These are phyloP conservation scores for Calonectria crousiana DNA, from an alignment of 2,329 filamentous ascomycete genomes.

Conservation along the genomic window DNA sequence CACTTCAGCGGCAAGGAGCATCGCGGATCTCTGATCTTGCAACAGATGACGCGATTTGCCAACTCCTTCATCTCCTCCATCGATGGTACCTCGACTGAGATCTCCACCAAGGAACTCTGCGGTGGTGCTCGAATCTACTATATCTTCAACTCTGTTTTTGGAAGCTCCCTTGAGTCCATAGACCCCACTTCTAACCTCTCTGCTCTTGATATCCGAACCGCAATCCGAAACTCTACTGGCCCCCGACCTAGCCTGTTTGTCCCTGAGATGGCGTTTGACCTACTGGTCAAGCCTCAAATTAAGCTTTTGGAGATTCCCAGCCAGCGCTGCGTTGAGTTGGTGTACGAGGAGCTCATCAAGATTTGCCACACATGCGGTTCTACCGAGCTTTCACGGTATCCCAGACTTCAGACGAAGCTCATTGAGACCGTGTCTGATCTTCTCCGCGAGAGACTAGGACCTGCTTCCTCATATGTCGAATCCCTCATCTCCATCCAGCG, in stretches of 20 bases:
- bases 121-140: slow-evolving; percentile 97
- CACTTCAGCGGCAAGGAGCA: slow-evolving; percentile 98
- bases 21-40: slow-evolving; percentile 91
- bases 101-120: slow-evolving; percentile 97
- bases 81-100: slow-evolving; percentile 97
- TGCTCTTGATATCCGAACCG: slow-evolving; percentile 93
- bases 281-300: slow-evolving; percentile 98
- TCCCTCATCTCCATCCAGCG: slow-evolving; percentile 97
- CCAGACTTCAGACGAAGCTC: slow-evolving; percentile 92
- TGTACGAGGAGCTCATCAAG: slow-evolving; percentile 99
- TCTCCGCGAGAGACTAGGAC: slow-evolving; percentile 89
- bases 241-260: slow-evolving; percentile 96
- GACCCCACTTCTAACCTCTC: slow-evolving; percentile 97
- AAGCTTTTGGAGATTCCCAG: slow-evolving; percentile 95
- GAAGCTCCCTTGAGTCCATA: slow-evolving; percentile 94
- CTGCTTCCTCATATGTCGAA: slow-evolving; percentile 91
- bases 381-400: slow-evolving; percentile 91
- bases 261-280: slow-evolving; percentile 96
- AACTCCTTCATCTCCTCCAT: slow-evolving; percentile 99
- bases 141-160: slow-evolving; percentile 99
- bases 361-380: slow-evolving; percentile 99
- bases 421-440: slow-evolving; percentile 99
- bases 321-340: slow-evolving; percentile 95
- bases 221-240: slow-evolving; percentile 97
- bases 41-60: slow-evolving; percentile 98